A percentile compares a stretch with the other conserved stretches of the same genome.
Conservation (phyloP, 108 stramenopile genomes). For the Craspedostauros australis region DNA sequence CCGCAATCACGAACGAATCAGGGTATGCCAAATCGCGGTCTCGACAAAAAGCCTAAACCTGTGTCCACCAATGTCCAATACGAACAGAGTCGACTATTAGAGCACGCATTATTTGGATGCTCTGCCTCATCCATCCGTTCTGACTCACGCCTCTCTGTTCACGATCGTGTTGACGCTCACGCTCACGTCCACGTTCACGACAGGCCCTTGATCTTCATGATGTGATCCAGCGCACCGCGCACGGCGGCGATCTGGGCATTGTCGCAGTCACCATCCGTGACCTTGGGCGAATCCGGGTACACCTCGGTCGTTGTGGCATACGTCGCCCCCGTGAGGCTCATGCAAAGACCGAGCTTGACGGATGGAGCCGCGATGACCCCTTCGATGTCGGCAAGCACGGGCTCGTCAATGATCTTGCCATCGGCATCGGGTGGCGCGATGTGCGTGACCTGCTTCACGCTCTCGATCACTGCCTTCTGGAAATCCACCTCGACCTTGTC, state of each 20-base stretch:
- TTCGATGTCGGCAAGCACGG: constrained; percentile 21
- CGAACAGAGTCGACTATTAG: too few relatives aligned
- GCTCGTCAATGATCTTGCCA: constrained; percentile 39
- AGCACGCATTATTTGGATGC: too few relatives aligned
- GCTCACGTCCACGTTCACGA: too few relatives aligned
- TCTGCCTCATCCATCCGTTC: too few relatives aligned
- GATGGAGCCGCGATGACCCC: constrained; percentile 39
- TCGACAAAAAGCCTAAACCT: too few relatives aligned
- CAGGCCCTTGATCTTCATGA: too few relatives aligned
- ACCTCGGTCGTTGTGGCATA: constrained; percentile 61
- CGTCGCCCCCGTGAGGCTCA: constrained; percentile 31
- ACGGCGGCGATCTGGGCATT: constrained; percentile 55
- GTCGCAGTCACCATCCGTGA: constrained; percentile 48
- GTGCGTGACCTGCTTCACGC: constrained; percentile 52
- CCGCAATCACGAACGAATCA: too few relatives aligned
- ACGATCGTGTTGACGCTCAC: too few relatives aligned
- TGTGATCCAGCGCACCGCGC: constrained; percentile 39
- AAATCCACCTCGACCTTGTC: constrained; percentile 23
- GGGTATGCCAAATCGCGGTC: too few relatives aligned
- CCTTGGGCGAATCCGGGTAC: constrained; percentile 51
- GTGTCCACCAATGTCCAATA: too few relatives aligned
- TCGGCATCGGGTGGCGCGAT: constrained; percentile 48
- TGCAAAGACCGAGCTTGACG: constrained; percentile 40
- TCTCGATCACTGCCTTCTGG: constrained; percentile 33
- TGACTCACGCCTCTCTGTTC: too few relatives aligned